A percentile compares a stretch with the other conserved stretches of the same genome.
These are phyloP conservation scores for Boechera stricta DNA, from an alignment of 345 rosid genomes.

Conservation along the genomic window DNA sequence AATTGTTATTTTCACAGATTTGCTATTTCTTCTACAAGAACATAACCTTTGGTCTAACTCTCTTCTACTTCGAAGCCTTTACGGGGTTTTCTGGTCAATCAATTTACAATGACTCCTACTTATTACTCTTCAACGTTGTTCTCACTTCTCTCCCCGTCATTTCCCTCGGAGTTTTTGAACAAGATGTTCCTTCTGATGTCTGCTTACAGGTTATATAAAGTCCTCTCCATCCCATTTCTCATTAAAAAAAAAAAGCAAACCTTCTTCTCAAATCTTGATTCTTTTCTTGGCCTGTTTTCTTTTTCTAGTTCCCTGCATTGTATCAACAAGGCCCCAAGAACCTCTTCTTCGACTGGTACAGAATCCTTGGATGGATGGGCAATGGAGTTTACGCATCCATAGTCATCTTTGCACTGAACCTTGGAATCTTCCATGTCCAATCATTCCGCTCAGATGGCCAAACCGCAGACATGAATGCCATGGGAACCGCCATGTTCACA, in stretches of 20 bases:
- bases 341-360: slow-evolving; percentile 67
- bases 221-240: slow-evolving; percentile 4
- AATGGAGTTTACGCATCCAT: slow-evolving; percentile 65
- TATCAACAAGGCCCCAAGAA: slow-evolving; percentile 80
- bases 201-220: slow-evolving; percentile 64
- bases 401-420: slow-evolving; percentile 55
- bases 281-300: not conserved
- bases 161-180: slow-evolving; percentile 77
- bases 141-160: slow-evolving; percentile 82
- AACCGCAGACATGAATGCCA: slow-evolving; percentile 53
- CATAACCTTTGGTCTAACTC: slow-evolving; percentile 75
- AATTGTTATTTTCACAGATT: slow-evolving; percentile 51
- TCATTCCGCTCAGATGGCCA: slow-evolving; percentile 57
- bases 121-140: slow-evolving; percentile 71
- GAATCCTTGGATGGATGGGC: slow-evolving; percentile 72
- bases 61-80: slow-evolving; percentile 74
- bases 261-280: not conserved
- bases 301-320: slow-evolving; percentile 71
- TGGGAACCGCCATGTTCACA: slow-evolving; percentile 63
- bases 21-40: slow-evolving; percentile 83
- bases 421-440: slow-evolving; percentile 47
- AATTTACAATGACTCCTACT: slow-evolving; percentile 73
- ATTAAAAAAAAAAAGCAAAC: not conserved
- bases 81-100: slow-evolving; percentile 73
- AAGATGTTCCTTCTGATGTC: slow-evolving; percentile 75